phyloP scores from a whole-genome alignment of 805 yeast species.

The Wickerhamiella dianesei region DNA sequence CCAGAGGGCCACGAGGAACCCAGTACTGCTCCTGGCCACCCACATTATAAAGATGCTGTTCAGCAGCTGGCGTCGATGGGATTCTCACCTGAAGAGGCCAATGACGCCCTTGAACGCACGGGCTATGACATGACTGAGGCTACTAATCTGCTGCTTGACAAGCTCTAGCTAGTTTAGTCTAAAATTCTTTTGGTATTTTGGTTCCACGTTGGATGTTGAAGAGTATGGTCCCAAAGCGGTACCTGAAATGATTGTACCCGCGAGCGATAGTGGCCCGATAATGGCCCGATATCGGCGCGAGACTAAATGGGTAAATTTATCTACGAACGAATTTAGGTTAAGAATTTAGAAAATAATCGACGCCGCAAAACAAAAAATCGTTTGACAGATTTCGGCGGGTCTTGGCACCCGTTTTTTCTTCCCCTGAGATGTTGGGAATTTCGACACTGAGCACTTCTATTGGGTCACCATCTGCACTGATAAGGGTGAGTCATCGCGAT shows the following conservation, averaged over 20 bases:
- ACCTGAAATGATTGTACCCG: too few species aligned
- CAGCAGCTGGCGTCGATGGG: slow-evolving; percentile 87
- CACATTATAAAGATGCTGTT: slow-evolving; percentile 35
- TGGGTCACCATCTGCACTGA: neutral
- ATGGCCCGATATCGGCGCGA: too few species aligned
- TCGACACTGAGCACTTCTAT: neutral
- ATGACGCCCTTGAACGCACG: slow-evolving; percentile 52
- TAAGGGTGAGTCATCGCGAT: neutral
- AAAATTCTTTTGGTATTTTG: neutral
- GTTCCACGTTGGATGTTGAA: too few species aligned
- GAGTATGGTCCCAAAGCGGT: too few species aligned
- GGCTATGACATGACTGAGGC: slow-evolving; percentile 74
- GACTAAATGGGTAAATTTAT: too few species aligned
- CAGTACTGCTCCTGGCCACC: neutral
- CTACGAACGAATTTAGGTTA: too few species aligned
- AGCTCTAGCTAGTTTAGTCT: neutral
- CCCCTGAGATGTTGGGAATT: neutral
- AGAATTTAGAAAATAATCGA: too few species aligned
- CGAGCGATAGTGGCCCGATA: too few species aligned
- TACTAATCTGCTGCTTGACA: slow-evolving; percentile 67
- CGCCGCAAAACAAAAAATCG: too few species aligned
- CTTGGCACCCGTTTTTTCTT: too few species aligned
- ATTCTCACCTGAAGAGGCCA: slow-evolving; percentile 51
- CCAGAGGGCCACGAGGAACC: neutral
- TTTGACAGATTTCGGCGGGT: too few species aligned